Conservation (phyloP, 1,139 yeast genomes). For the Yamadazyma pseudoaaseri region DNA sequence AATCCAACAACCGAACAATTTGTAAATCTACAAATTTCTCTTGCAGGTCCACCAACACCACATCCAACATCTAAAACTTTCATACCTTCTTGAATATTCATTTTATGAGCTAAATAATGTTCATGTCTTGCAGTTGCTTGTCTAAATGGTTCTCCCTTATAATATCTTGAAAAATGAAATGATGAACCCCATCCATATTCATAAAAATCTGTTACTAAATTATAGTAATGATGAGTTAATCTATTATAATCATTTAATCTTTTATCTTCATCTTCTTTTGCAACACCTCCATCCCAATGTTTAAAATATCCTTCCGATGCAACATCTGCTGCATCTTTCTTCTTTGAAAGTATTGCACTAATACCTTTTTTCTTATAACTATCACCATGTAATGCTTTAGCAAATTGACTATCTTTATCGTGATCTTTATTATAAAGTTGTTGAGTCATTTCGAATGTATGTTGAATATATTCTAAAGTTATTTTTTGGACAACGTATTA, state of each 20-base stretch:
- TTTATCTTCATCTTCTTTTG: conserved; percentile 70
- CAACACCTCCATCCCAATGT: conserved; percentile 92
- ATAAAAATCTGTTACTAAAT: conserved; percentile 93
- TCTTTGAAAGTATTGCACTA: conserved; percentile 71
- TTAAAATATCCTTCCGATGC: conserved; percentile 91
- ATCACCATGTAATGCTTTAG: conserved; percentile 85
- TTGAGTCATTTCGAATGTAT: conserved; percentile 12
- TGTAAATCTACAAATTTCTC: conserved; percentile 91
- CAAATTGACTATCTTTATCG: conserved; percentile 60
- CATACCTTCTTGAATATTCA: conserved; percentile 76
- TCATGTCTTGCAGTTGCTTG: conserved; percentile 98
- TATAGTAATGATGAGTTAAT: conserved; percentile 93
- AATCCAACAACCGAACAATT: conserved; percentile 85
- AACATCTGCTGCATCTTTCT: conserved; percentile 73
- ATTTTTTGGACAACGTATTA: conserved; percentile 2
- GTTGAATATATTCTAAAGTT: conserved; percentile 1
- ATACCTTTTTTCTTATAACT: conserved; percentile 68
- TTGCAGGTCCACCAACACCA: conserved; percentile 99
- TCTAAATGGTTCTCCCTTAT: conserved; percentile 87
- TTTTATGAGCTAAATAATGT: conserved; percentile 87
- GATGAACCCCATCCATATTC: conserved; percentile 99
- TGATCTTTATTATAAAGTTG: conserved; percentile 37
- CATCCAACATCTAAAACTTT: conserved; percentile 97
- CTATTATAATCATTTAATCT: conserved; percentile 84
- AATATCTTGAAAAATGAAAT: conserved; percentile 96